A percentile compares a stretch with the other conserved stretches of the same genome.
These are phyloP conservation scores for Trametes maxima DNA, from an alignment of 768 basidiomycete genomes.

Conservation along the genomic window DNA sequence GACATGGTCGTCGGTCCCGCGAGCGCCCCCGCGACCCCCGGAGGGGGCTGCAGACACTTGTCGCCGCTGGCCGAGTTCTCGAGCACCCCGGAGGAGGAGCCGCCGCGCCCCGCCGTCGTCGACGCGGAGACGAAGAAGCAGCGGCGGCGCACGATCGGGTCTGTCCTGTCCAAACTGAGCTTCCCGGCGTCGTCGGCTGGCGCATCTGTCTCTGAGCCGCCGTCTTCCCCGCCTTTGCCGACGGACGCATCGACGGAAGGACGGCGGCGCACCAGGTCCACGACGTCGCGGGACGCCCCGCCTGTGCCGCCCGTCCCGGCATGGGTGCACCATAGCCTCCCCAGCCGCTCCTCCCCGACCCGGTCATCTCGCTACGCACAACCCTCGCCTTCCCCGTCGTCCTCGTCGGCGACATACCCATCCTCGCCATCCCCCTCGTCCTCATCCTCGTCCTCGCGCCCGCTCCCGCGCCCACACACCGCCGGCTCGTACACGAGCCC, in stretches of 20 bases:
- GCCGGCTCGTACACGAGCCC: not conserved
- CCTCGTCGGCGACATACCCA: not conserved
- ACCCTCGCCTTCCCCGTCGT: not conserved
- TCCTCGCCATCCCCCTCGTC: not conserved
- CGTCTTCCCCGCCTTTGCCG: not conserved
- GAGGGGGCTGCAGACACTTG: conserved; percentile 2
- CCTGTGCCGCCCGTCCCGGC: conserved; percentile 17
- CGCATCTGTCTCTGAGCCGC: not conserved
- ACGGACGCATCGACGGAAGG: too few relatives aligned
- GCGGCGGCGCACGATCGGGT: conserved; percentile 14
- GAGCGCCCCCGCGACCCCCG: conserved; percentile 14
- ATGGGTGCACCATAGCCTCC: conserved; percentile 8
- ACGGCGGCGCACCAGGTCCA: conserved; percentile 15
- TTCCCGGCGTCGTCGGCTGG: conserved; percentile 1
- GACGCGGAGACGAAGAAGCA: conserved; percentile 4
- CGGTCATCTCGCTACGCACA: not conserved
- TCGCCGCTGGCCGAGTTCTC: conserved; percentile 16
- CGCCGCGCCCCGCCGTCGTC: not conserved
- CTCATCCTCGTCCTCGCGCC: not conserved
- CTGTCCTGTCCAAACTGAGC: conserved; percentile 17
- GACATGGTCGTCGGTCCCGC: conserved; percentile 12
- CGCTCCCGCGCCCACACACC: not conserved
- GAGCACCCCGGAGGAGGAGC: not conserved
- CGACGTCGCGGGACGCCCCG: not conserved
- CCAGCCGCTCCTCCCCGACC: not conserved